These are phyloP conservation scores for Fennellomyces sp. DNA, from an alignment of 371 early-diverging fungal genomes.

Conservation along the genomic window DNA sequence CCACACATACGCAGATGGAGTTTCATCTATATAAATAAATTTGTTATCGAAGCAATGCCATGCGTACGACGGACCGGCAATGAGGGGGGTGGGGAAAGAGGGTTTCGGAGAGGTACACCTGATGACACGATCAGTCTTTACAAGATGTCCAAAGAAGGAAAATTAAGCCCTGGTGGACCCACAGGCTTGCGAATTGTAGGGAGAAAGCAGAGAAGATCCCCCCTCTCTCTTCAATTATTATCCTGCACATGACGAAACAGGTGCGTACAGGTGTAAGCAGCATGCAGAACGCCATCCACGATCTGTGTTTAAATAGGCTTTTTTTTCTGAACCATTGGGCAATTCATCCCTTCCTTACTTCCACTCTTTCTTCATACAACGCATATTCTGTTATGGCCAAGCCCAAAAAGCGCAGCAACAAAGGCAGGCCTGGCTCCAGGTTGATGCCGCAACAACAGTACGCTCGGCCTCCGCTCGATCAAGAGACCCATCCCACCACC, in stretches of 20 bases:
- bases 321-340: background rate
- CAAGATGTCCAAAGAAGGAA: background rate
- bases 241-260: background rate
- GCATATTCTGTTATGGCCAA: slow-evolving; percentile 14
- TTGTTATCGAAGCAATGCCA: no score
- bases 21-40: no score
- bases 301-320: background rate
- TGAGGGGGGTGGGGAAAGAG: background rate
- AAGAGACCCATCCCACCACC: background rate
- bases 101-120: background rate
- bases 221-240: background rate
- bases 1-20: no score
- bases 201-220: background rate
- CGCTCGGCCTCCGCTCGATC: background rate
- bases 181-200: no score
- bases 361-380: background rate
- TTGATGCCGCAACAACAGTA: background rate
- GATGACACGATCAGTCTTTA: background rate
- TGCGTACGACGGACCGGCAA: background rate
- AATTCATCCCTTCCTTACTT: slow-evolving; percentile 4
- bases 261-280: background rate
- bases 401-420: slow-evolving; percentile 11
- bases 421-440: background rate
- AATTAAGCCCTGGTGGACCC: background rate
- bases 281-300: background rate